These are phyloP conservation scores for Phytopythium helicoides DNA, from an alignment of 352 stramenopile genomes.

Conservation along the genomic window DNA sequence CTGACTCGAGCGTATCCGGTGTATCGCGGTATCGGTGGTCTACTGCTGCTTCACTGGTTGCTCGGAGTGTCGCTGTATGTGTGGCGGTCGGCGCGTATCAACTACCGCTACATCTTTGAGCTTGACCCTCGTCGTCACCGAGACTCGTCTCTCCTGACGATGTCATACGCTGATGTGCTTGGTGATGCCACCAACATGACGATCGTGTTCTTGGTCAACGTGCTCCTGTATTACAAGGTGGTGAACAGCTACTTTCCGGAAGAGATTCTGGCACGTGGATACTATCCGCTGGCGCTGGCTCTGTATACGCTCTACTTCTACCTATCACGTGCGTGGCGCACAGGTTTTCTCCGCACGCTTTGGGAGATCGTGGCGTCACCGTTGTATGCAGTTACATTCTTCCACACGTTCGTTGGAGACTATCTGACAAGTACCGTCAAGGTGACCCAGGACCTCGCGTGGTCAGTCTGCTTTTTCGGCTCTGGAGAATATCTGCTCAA, in stretches of 20 bases:
- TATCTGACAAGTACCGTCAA: conserved; percentile 87
- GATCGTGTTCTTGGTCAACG: conserved; percentile 93
- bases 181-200: conserved; percentile 96
- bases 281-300: conserved; percentile 92
- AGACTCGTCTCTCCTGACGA: conserved; percentile 23
- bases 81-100: conserved; percentile 88
- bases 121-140: conserved; percentile 71
- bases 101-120: conserved; percentile 97
- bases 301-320: conserved; percentile 94
- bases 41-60: conserved; percentile 96
- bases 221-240: conserved; percentile 98
- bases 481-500: conserved; percentile 92
- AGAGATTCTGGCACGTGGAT: conserved; percentile 78
- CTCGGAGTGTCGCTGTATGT: conserved; percentile 90
- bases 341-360: conserved; percentile 86
- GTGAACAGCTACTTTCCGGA: conserved; percentile 86
- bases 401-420: conserved; percentile 90
- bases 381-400: conserved; percentile 92
- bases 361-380: conserved; percentile 89
- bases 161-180: conserved; percentile 91
- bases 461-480: conserved; percentile 95
- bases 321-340: conserved; percentile 84
- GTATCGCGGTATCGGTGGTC: conserved; percentile 93
- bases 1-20: conserved; percentile 90
- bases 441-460: conserved; percentile 87